Evolutionary conservation across 805 yeast species (phyloP).

Genomic region (Candida ulmi): DNA sequence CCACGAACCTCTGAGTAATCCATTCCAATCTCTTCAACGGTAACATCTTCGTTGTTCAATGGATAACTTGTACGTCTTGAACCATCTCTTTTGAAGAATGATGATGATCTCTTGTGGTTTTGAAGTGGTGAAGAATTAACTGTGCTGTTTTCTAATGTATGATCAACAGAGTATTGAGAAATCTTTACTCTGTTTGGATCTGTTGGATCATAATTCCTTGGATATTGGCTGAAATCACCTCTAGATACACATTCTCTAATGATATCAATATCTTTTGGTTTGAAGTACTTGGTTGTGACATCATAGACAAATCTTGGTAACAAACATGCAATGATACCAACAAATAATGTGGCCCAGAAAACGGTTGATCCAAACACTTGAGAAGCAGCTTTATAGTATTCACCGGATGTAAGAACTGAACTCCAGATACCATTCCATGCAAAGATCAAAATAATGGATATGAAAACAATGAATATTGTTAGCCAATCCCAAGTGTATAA

Average conservation of each 20-base stretch:
- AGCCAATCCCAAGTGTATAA: slow-evolving; percentile 84
- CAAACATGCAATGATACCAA: slow-evolving; percentile 60
- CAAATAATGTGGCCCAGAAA: slow-evolving; percentile 63
- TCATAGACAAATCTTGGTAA: slow-evolving; percentile 65
- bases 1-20: slow-evolving; percentile 21
- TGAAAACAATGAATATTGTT: slow-evolving; percentile 44
- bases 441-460: slow-evolving; percentile 56
- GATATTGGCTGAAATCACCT: slow-evolving; percentile 66
- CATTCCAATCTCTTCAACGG: slow-evolving; percentile 36
- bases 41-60: slow-evolving; percentile 22
- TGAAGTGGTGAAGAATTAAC: slow-evolving; percentile 5
- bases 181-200: slow-evolving; percentile 61
- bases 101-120: slow-evolving; percentile 28
- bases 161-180: slow-evolving; percentile 35
- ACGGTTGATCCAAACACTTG: slow-evolving; percentile 55
- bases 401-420: slow-evolving; percentile 43
- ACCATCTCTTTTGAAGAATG: slow-evolving; percentile 30
- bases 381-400: slow-evolving; percentile 63
- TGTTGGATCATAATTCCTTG: slow-evolving; percentile 70
- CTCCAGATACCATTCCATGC: slow-evolving; percentile 83
- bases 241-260: slow-evolving; percentile 62
- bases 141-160: slow-evolving; percentile 21
- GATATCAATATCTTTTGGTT: slow-evolving; percentile 67
- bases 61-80: slow-evolving; percentile 21
- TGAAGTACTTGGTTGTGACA: slow-evolving; percentile 42